Evolutionary conservation across 2,329 filamentous ascomycete genomes (phyloP).

Genomic region (Hymenoscyphus infarciens): DNA sequence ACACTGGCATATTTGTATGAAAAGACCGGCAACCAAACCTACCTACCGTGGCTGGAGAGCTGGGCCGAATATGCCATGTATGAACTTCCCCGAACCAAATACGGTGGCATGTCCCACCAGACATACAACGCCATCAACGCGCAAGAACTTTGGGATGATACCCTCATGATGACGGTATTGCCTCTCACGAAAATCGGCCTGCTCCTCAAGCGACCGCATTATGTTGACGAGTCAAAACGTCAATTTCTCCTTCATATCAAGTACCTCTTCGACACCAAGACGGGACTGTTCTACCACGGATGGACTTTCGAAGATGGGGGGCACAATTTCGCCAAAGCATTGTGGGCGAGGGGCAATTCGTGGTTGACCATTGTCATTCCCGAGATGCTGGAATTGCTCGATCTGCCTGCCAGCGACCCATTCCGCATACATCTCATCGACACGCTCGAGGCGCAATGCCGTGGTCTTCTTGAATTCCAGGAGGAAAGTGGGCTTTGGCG

Average conservation of each 20-base stretch:
- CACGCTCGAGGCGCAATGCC: constrained; percentile 66
- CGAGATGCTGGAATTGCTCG: constrained; percentile 72
- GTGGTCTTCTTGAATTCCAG: constrained; percentile 60
- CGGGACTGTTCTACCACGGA: constrained; percentile 76
- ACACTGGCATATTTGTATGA: constrained; percentile 78
- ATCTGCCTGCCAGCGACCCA: constrained; percentile 56
- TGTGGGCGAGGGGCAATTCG: constrained; percentile 60
- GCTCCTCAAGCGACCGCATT: constrained; percentile 65
- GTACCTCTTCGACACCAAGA: constrained; percentile 69
- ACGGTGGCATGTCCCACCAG: constrained; percentile 46
- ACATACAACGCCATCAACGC: constrained; percentile 52
- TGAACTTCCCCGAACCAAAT: constrained; percentile 67
- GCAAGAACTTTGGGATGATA: constrained; percentile 80
- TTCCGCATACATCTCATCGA: constrained; percentile 55
- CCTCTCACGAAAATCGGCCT: constrained; percentile 70
- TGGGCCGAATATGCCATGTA: constrained; percentile 82
- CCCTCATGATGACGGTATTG: constrained; percentile 83
- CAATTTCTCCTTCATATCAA: constrained; percentile 77
- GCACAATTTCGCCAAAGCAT: constrained; percentile 56
- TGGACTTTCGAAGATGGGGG: constrained; percentile 72
- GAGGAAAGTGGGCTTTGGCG: constrained; percentile 64
- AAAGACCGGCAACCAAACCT: constrained; percentile 63
- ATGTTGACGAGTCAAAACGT: constrained; percentile 72
- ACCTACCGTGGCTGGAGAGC: constrained; percentile 72
- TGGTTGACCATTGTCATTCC: constrained; percentile 84